Conservation (phyloP, 2,329 filamentous ascomycete genomes). For the Penicillium sclerotiorum region DNA sequence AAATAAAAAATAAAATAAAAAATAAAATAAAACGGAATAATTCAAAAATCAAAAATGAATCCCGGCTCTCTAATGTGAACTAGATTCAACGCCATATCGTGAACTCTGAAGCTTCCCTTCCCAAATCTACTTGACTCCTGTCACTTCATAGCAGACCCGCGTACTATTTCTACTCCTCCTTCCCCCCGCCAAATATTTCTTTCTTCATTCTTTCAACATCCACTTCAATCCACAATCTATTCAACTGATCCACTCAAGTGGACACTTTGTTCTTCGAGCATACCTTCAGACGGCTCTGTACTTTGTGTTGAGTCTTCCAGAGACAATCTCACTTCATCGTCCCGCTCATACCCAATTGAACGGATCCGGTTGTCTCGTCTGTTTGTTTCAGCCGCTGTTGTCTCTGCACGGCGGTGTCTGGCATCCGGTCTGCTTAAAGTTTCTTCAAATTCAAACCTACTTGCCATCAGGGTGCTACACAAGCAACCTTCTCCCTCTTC, state of each 20-base stretch:
- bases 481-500: conserved; percentile 14
- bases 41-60: conserved; percentile 10
- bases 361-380: not conserved
- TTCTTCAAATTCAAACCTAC: conserved; percentile 13
- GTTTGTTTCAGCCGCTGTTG: conserved; percentile 18
- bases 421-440: conserved; percentile 19
- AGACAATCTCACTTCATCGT: conserved; percentile 1
- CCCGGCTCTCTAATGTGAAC: conserved; percentile 10
- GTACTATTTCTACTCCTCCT: conserved; percentile 3
- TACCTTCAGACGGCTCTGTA: conserved; percentile 14
- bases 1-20: conserved; percentile 11
- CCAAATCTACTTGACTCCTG: too few relatives aligned
- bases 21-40: conserved; percentile 1
- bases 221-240: conserved; percentile 13
- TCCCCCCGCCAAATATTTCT: too few relatives aligned
- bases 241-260: conserved; percentile 12
- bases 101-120: conserved; percentile 17
- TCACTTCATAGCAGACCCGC: too few relatives aligned
- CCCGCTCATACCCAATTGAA: conserved; percentile 13
- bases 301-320: not conserved
- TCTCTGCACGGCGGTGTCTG: conserved; percentile 21
- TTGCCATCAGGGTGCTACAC: conserved; percentile 13
- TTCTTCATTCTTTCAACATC: conserved; percentile 7
- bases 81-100: conserved; percentile 17
- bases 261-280: conserved; percentile 5